These are phyloP conservation scores for Mycotypha africana DNA, from an alignment of 371 early-diverging fungal species.

Conservation along the genomic window DNA sequence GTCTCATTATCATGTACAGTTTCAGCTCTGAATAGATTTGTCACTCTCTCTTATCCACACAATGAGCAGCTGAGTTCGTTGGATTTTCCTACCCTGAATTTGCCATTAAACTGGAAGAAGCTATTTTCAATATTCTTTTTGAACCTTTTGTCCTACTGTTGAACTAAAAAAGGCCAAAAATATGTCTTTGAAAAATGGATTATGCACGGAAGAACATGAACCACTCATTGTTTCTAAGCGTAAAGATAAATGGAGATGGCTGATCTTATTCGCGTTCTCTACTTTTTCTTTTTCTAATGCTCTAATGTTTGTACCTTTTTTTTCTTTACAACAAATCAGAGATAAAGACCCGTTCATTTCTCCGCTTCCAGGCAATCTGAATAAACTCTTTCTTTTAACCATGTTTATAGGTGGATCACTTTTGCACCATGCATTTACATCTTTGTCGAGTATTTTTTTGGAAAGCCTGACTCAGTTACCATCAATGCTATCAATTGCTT, in stretches of 20 bases:
- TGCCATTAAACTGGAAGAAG: too few species aligned
- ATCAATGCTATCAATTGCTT: slow-evolving; percentile 44
- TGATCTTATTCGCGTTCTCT: slow-evolving; percentile 38
- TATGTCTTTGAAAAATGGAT: too few species aligned
- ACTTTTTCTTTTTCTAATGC: slow-evolving; percentile 39
- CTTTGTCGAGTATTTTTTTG: slow-evolving; percentile 43
- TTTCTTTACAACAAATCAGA: too few species aligned
- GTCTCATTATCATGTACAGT: too few species aligned
- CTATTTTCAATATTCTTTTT: background rate
- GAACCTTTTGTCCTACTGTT: background rate
- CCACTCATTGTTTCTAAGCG: slow-evolving; percentile 3
- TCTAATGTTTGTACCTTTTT: slow-evolving; percentile 27
- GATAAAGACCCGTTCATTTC: background rate
- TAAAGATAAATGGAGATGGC: slow-evolving; percentile 29
- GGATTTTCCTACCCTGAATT: too few species aligned
- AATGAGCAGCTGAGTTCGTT: too few species aligned
- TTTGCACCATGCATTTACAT: slow-evolving; percentile 50
- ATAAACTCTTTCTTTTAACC: too few species aligned
- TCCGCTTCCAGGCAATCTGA: background rate
- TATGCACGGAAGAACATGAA: slow-evolving; percentile 12
- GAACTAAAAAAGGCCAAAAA: background rate
- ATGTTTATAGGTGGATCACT: slow-evolving; percentile 38
- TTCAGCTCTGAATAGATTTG: too few species aligned
- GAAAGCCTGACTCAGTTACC: slow-evolving; percentile 12
- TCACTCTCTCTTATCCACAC: too few species aligned